Conservation (phyloP, 805 yeast species). For the Blastobotrys terrestris region DNA sequence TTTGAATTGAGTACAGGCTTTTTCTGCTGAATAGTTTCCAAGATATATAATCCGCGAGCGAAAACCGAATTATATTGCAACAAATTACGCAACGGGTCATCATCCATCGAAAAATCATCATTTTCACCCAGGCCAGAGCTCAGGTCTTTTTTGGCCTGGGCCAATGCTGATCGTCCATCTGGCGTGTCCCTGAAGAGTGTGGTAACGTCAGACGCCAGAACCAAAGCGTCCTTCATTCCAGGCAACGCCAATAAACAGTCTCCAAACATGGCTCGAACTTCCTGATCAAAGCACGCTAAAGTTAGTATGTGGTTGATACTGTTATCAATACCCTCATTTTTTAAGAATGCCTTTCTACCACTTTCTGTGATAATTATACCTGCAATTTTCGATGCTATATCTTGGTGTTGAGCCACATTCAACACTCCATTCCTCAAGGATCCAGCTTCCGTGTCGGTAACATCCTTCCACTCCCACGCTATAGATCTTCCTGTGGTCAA, state of each 20-base stretch:
- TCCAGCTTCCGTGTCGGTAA: neutral
- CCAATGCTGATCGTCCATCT: neutral
- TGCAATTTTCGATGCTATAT: neutral
- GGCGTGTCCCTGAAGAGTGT: neutral
- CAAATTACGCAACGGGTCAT: neutral
- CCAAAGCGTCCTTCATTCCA: neutral
- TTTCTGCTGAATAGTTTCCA: neutral
- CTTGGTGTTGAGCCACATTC: neutral
- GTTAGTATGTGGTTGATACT: neutral
- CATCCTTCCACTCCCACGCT: constrained; percentile 6
- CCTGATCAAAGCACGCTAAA: constrained; percentile 2
- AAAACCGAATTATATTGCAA: neutral
- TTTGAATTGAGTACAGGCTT: neutral
- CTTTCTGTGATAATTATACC: constrained; percentile 2
- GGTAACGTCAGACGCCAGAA: neutral
- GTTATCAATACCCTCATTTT: neutral
- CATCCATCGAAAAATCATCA: neutral
- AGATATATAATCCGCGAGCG: neutral
- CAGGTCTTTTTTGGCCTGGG: neutral
- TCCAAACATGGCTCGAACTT: neutral
- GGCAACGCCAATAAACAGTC: neutral
- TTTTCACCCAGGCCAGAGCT: neutral
- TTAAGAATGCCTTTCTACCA: neutral
- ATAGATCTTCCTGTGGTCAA: neutral
- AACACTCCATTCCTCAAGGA: neutral